These are phyloP conservation scores for Emergomyces pasteurianus DNA, from an alignment of 2,329 filamentous ascomycete genomes.

Conservation along the genomic window DNA sequence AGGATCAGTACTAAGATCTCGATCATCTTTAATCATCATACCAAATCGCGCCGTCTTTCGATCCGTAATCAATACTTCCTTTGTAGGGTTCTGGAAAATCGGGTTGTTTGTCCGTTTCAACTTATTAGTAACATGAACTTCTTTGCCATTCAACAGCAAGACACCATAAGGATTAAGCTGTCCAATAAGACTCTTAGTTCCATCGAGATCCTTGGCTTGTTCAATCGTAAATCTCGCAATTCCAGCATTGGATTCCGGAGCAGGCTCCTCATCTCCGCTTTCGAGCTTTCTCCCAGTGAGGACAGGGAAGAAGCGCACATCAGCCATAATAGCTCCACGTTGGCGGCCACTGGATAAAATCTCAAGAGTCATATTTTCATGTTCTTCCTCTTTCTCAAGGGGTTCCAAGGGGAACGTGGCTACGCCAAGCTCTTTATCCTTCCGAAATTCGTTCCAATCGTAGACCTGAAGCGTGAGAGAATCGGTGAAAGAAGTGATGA, in stretches of 20 bases:
- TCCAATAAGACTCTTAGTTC: constrained; percentile 81
- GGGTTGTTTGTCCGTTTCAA: constrained; percentile 96
- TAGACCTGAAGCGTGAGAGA: constrained; percentile 72
- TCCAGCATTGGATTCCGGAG: constrained; percentile 83
- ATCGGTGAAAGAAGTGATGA: constrained; percentile 84
- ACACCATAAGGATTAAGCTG: constrained; percentile 82
- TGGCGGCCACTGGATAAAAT: constrained; percentile 73
- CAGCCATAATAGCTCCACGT: constrained; percentile 65
- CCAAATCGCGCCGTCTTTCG: constrained; percentile 82
- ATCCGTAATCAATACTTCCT: constrained; percentile 92
- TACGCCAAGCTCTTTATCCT: constrained; percentile 86
- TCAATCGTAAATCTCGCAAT: constrained; percentile 89
- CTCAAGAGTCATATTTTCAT: constrained; percentile 77
- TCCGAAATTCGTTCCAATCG: constrained; percentile 91
- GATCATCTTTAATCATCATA: constrained; percentile 88
- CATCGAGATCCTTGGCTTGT: constrained; percentile 91
- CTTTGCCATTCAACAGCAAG: constrained; percentile 81
- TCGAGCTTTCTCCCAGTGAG: constrained; percentile 54
- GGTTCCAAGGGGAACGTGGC: constrained; percentile 78
- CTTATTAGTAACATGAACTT: constrained; percentile 79
- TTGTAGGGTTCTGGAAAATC: constrained; percentile 84
- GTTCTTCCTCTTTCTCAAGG: constrained; percentile 61
- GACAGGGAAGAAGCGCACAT: constrained; percentile 92
- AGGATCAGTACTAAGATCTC: constrained; percentile 71
- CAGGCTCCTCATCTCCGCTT: constrained; percentile 66